Base-by-base conservation (phyloP, 2,329 filamentous ascomycete genomes). In the Xylariaceae sp. region DNA sequence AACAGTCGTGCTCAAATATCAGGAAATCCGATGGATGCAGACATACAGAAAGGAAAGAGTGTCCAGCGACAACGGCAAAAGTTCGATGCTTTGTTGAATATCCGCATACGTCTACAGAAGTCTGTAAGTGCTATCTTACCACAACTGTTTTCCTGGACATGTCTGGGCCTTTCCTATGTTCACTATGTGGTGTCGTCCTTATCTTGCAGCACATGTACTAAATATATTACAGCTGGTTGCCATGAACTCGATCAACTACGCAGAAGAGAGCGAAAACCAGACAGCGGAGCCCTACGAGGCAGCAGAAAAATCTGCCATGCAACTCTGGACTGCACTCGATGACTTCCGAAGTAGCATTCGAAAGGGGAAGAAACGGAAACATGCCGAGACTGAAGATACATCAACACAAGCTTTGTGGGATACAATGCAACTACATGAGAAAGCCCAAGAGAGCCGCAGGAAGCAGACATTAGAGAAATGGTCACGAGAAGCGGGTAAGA, bases 51-150 rank as follows among this genome's bases (percentile, higher is more conserved):
- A 69, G 94, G 94, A 11, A 72, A 80, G 47, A 92, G 92, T 0
- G 89, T 99, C 35, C 92, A 90, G 61, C 76, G 84, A 49, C 94
- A 99, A 70, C 83, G 90, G 45, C 86, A 85, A 54, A 83, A 86
- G 1, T 99, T 96, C 63, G 92, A 97, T 59, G 82, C 88, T 0
- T 80, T 97, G 1, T 78, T 99, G 31, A 95, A 96, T 70, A 81
- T 90, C 12, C 85, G 94, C 17, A 96, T 99, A 63, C 88, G 92
- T 53, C 73, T 99, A 15, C 95, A 99, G 68, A 97, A 96, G 68
- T 90, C 89, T 1, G 54, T 48, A 56, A 52, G 54, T 52, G 14
- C 35, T 18, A 15, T 11, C 27, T 14, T 6, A 15, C 22, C 17
- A 17, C 17, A 18, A 10, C 22, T 15, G 1, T 18, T 6, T 18